phyloP scores from a whole-genome alignment of 2,329 filamentous ascomycete genomes.

The Colletotrichum musicola region DNA sequence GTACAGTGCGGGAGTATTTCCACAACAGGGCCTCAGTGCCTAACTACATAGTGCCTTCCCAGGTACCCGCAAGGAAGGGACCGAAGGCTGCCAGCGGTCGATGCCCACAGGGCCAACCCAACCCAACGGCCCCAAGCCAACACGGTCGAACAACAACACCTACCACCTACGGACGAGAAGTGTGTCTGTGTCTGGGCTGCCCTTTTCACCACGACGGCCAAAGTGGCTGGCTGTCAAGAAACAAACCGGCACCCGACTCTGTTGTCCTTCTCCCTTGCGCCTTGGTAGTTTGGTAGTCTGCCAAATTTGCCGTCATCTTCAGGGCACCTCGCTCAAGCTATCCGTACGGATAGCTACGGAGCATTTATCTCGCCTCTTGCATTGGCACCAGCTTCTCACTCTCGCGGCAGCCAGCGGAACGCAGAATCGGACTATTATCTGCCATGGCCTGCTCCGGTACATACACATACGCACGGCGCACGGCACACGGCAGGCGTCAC shows the following conservation, averaged over 20 bases:
- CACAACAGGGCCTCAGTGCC: no score
- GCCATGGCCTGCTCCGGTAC: no score
- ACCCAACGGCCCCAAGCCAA: constrained; percentile 16
- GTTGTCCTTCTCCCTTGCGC: neutral
- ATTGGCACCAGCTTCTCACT: neutral
- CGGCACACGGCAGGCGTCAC: no score
- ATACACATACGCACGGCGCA: no score
- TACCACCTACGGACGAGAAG: constrained; percentile 8
- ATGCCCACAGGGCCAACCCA: constrained; percentile 5
- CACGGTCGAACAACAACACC: constrained; percentile 12
- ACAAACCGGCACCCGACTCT: neutral
- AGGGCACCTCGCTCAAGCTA: neutral
- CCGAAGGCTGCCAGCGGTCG: neutral
- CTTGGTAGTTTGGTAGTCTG: neutral
- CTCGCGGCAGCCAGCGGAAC: neutral
- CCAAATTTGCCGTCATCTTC: neutral
- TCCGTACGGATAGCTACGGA: neutral
- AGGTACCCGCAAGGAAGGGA: neutral
- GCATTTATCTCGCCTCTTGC: neutral
- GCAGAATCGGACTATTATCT: no score
- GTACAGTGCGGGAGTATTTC: no score
- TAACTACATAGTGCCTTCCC: no score
- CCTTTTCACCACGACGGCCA: neutral
- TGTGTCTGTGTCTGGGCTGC: constrained; percentile 10
- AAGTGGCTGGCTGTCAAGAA: constrained; percentile 19